Conservation (phyloP, 2,329 filamentous ascomycete genomes). For the Aspergillus ochraceus region DNA sequence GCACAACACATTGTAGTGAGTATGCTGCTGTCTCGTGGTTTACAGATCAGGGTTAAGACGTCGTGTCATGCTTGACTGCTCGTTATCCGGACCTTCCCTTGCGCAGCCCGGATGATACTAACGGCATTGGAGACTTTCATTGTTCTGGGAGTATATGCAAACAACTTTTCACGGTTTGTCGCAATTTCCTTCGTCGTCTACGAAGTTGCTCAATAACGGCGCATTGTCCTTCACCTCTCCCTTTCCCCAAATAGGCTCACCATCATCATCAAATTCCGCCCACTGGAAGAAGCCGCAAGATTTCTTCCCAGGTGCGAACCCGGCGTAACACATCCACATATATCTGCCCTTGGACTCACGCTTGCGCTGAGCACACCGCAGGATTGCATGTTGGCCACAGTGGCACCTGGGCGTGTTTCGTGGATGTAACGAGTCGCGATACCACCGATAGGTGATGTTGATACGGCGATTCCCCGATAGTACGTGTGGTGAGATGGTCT, state of each 20-base stretch:
- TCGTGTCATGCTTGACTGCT: no score
- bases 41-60: no score
- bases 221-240: conserved; percentile 17
- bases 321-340: conserved; percentile 90
- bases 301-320: conserved; percentile 45
- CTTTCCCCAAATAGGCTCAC: conserved; percentile 66
- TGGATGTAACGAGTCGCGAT: conserved; percentile 75
- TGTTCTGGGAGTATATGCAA: no score
- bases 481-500: conserved; percentile 80
- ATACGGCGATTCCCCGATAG: conserved; percentile 77
- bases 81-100: no score
- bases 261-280: conserved; percentile 85
- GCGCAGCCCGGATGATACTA: no score
- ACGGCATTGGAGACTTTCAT: no score
- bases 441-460: conserved; percentile 92
- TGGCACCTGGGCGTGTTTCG: conserved; percentile 73
- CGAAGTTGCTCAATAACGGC: conserved; percentile 29
- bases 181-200: conserved; percentile 1
- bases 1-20: no score
- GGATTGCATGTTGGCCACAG: conserved; percentile 67
- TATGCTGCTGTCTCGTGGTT: no score
- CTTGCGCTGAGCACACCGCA: conserved; percentile 79
- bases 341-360: conserved; percentile 75
- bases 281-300: conserved; percentile 80
- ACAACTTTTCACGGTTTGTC: not conserved